Base-by-base conservation (phyloP, 2,329 filamentous ascomycete genomes). In the Aspergillus tamarii region DNA sequence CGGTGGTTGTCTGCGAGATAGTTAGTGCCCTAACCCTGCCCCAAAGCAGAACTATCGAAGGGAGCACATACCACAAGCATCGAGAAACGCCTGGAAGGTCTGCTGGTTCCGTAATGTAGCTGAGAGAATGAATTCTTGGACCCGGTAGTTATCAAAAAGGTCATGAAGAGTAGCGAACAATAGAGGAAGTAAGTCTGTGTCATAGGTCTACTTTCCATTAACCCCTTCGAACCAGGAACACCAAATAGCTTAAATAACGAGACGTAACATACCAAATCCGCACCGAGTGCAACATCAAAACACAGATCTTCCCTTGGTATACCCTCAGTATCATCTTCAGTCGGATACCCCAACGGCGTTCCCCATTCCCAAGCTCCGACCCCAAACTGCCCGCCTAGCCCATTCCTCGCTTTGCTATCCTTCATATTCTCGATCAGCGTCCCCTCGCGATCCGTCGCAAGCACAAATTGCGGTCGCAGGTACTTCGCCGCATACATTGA, bases 401-500 rank as follows among this genome's bases (percentile, higher is more conserved):
- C 61, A 68, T 82, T 81, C 43, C 73, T 67, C 14, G 60, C 68
- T 56, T 78, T 68, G 67, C 80, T 81, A 19, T 72, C 70, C 54
- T 73, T 70, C 55, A 82, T 78, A 61, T 74, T 74, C 34, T 77
- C 73, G 53, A 82, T 76, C 34, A 83, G 69, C 34, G 74, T 73
- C 1, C 70, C 73, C 41, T 90, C 87, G 10, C 88, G 87, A 72
- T 91, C 89, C 2, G 88, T 91, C 4, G 84, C 82, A 14, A 87
- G 81, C 12, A 90, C 84, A 34, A 81, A 81, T 32, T 74, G 76
- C 5, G 85, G 84, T 53, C 77, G 77, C 1, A 91, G 81, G 70
- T 86, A 78, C 64, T 86, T 88, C 2, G 86, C 85, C 68, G 86
- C 88, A 12, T 90, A 80, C 26, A 91, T 84, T 1, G 87, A 87